phyloP scores from a whole-genome alignment of 345 rosid species.

The Populus deltoides region DNA sequence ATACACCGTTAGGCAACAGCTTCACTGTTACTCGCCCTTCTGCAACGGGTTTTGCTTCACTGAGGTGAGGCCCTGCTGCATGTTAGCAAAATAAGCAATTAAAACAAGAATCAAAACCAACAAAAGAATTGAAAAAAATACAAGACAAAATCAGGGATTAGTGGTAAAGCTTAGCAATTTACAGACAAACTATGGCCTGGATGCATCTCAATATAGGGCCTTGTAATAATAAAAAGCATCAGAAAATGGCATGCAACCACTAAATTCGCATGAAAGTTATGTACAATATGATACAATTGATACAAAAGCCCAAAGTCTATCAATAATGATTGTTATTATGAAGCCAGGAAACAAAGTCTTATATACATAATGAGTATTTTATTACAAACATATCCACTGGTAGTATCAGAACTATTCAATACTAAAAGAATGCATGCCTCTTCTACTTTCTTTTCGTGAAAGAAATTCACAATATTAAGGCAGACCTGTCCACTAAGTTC shows the following conservation, averaged over 20 bases:
- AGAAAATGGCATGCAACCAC: neutral
- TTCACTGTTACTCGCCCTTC: slow-evolving; percentile 24
- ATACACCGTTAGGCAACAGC: slow-evolving; percentile 26
- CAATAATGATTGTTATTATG: neutral
- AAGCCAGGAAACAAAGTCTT: neutral
- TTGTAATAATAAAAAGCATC: neutral
- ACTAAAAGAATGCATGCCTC: neutral
- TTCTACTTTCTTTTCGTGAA: neutral
- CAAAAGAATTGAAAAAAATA: neutral
- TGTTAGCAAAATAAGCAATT: slow-evolving; percentile 13
- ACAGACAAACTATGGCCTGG: neutral
- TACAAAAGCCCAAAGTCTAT: neutral
- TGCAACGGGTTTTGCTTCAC: slow-evolving; percentile 38
- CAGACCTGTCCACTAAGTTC: neutral
- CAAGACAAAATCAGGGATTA: neutral
- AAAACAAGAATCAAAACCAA: neutral
- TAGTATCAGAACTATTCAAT: neutral
- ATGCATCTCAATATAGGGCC: neutral
- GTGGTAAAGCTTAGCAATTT: neutral
- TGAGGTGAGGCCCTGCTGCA: slow-evolving; percentile 37
- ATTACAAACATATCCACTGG: neutral
- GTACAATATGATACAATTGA: neutral
- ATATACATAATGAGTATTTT: neutral
- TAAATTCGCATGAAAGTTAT: neutral
- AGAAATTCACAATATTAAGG: neutral